Evolutionary conservation across 208 protist species (phyloP).

Genomic region (Wallacemonas collosoma): DNA sequence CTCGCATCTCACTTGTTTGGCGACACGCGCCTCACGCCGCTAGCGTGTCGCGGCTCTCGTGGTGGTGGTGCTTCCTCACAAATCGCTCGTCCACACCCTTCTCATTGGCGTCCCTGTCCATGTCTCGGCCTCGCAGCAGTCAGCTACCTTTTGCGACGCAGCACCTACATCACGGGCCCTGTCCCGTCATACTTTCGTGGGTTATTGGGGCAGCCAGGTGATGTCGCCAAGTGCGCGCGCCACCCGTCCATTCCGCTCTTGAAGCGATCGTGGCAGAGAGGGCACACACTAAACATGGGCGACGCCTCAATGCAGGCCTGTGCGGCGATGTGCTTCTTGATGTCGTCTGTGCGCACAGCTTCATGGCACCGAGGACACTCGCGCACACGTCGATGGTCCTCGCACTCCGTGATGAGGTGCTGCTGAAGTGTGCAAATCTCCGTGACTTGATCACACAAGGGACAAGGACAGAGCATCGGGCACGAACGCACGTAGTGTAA

Average conservation of each 20-base stretch:
- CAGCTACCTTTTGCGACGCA: background rate
- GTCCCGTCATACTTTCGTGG: slow-evolving; percentile 80
- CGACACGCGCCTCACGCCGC: no score
- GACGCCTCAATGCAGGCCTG: slow-evolving; percentile 72
- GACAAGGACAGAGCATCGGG: slow-evolving; percentile 92
- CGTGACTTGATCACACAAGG: slow-evolving; percentile 91
- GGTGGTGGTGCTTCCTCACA: no score
- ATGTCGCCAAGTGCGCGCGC: slow-evolving; percentile 70
- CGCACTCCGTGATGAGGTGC: slow-evolving; percentile 89
- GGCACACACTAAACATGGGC: slow-evolving; percentile 77
- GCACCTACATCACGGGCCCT: slow-evolving; percentile 32
- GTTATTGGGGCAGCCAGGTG: slow-evolving; percentile 87
- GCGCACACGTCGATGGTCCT: slow-evolving; percentile 59
- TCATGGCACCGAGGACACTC: slow-evolving; percentile 91
- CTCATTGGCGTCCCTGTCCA: no score
- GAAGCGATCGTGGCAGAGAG: slow-evolving; percentile 85
- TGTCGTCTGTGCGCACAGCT: slow-evolving; percentile 78
- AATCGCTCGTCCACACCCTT: no score
- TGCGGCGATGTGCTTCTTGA: slow-evolving; percentile 67
- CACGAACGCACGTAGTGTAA: slow-evolving; percentile 86
- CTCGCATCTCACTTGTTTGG: no score
- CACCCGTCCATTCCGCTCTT: slow-evolving; percentile 66
- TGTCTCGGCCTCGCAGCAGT: no score
- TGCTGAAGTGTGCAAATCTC: slow-evolving; percentile 89
- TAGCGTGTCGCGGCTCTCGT: no score